Evolutionary conservation across 805 yeast genomes (phyloP), one percentile per base, ranked within the genome.

Genomic region (Dipodascus geniculatus): DNA sequence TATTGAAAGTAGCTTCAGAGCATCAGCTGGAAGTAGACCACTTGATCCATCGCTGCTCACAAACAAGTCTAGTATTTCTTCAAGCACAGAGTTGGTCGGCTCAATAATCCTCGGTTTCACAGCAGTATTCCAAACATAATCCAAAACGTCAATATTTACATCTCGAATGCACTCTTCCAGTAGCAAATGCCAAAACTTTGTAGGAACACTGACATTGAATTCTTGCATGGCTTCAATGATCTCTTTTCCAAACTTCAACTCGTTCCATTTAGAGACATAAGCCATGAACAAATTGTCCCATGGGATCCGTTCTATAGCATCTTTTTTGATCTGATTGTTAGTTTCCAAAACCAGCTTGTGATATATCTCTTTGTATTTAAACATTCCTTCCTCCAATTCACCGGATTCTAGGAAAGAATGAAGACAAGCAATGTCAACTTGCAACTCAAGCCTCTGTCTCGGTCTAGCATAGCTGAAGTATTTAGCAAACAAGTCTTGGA

Each of bases 371-470:
- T 23, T 6, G n/a, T 22, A 47, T 47, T 47, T 14, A 3, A 22
- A 11, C n/a, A 6, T 9, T 3, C 19, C 28, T 47, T 47, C 31
- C n/a, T 47, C 49, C 3, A 47, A 14, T 4, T 22, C 33, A 22
- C 22, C 57, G 51, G 44, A 54, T 57, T 22, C 50, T 22, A 20
- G 48, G 14, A 22, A 56, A 50, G 17, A 53, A 49, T 22, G 51
- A 51, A 48, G 49, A 38, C 14, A 55, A 17, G 14, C 49, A 28
- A 48, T 53, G n/a, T 35, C 38, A 17, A 49, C 54, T 58, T 51
- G 53, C 50, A 4, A 55, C 24, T 3, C 52, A 35, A 1, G 57
- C 53, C 23, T 50, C 16, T 48, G 20, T 17, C 17, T 22, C 33
- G 31, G 17, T 35, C 23, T 8, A 42, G 23, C 14, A 35, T 31